Base-by-base conservation (phyloP, 306 rosid species). In the Gynostemma pentaphyllum region DNA sequence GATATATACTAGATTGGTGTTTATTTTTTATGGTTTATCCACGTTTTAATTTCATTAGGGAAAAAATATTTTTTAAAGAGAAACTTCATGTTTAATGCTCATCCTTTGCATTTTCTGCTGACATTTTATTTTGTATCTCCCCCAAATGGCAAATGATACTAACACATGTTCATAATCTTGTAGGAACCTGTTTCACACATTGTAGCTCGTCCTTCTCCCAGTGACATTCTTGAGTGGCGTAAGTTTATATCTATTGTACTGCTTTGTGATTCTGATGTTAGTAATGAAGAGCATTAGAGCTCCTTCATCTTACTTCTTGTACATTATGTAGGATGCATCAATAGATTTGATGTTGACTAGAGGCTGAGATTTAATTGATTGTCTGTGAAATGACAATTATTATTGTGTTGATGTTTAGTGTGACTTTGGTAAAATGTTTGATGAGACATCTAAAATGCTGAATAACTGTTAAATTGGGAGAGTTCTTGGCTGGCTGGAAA, bases 171-270 rank as follows among this genome's bases (percentile, higher is more conserved):
- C 66, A 54, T 46, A 41, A 66, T 47, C 40, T 47, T 70, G 65
- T 75, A 88, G 99, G 99, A 94, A 77, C 99, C 99, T n/a, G 99
- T 94, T 66, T 78, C 99, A 15, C 97, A 94, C 87, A 80, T 88
- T 65, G 95, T 86, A 52, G 95, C 99, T 26, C 87, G 85, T 66
- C 99, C 99, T 70, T 85, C 85, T 44, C 90, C 99, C 26, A 94
- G 78, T 70, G 95, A 94, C 68, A 86, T 94, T 84, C 99, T 94
- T 40, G 96, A 94, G 62, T 94, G 99, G 99, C 97, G 99, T 94
- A 82, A 86, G 99, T 88, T 70, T 64, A 53, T 59, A 71, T 49
- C 23, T 57, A 69, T 49, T 24, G 48, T 54, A 5, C 13, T 60
- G 54, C 5, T 41, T 26, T 63, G 22, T 21, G 15, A 21, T 18